phyloP scores from a whole-genome alignment of 768 basidiomycete species.

The Tulasnella calospora region DNA sequence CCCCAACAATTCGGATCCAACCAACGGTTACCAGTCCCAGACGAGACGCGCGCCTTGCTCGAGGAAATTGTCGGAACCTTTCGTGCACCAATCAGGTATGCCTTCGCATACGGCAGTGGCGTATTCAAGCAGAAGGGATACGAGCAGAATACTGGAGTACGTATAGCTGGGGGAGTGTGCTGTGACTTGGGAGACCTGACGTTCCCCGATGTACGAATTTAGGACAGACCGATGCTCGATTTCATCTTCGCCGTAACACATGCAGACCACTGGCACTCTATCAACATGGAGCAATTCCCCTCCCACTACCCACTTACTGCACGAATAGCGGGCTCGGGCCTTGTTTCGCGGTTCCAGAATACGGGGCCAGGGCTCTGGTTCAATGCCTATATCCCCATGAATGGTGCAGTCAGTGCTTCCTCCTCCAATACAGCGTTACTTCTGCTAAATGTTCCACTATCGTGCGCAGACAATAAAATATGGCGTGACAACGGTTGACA shows the following conservation, averaged over 20 bases:
- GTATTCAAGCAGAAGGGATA: slow-evolving; percentile 93
- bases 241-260: slow-evolving; percentile 96
- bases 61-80: slow-evolving; percentile 76
- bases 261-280: slow-evolving; percentile 86
- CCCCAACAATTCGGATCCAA: slow-evolving; percentile 61
- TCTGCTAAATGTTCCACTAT: not conserved
- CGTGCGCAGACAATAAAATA: slow-evolving; percentile 81
- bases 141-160: slow-evolving; percentile 24
- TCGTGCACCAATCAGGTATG: slow-evolving; percentile 89
- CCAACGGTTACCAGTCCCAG: slow-evolving; percentile 73
- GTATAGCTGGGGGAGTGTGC: not conserved
- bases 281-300: slow-evolving; percentile 90
- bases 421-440: slow-evolving; percentile 7
- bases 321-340: slow-evolving; percentile 74
- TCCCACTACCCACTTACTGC: slow-evolving; percentile 86
- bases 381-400: slow-evolving; percentile 80
- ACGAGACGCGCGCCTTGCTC: slow-evolving; percentile 71
- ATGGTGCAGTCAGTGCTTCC: slow-evolving; percentile 64
- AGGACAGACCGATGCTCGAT: slow-evolving; percentile 77
- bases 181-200: no score
- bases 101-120: slow-evolving; percentile 95
- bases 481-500: slow-evolving; percentile 87
- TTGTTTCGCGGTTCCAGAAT: slow-evolving; percentile 73
- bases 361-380: slow-evolving; percentile 90
- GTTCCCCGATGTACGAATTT: slow-evolving; percentile 23